phyloP scores from a whole-genome alignment of 2,329 filamentous ascomycete species.

The Nannizziopsis barbatae region DNA sequence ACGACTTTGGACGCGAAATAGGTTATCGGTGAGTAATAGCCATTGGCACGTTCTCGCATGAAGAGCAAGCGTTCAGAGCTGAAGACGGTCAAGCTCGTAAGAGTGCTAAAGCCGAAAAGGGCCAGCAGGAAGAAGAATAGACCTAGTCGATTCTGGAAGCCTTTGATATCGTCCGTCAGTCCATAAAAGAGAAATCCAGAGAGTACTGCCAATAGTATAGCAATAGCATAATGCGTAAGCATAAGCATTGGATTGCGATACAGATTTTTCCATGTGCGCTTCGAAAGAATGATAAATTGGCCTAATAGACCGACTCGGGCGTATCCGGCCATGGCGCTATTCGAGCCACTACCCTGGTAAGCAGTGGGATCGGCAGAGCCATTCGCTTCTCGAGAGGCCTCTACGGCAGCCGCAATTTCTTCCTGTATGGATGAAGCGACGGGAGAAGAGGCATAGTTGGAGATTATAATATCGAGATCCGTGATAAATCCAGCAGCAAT shows the following conservation, averaged over 20 bases:
- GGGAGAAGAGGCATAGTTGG: conserved; percentile 64
- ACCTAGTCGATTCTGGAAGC: conserved; percentile 93
- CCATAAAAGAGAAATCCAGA: conserved; percentile 95
- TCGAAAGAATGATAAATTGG: conserved; percentile 82
- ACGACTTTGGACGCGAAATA: conserved; percentile 95
- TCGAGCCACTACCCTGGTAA: conserved; percentile 30
- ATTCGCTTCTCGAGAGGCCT: conserved; percentile 56
- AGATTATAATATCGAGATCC: conserved; percentile 71
- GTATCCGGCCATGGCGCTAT: conserved; percentile 65
- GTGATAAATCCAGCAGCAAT: conserved; percentile 51
- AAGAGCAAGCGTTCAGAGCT: conserved; percentile 83
- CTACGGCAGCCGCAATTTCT: conserved; percentile 63
- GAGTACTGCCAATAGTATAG: conserved; percentile 85
- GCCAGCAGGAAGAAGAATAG: conserved; percentile 96
- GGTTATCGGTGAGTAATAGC: conserved; percentile 86
- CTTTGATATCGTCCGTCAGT: conserved; percentile 86
- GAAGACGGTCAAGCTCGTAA: conserved; percentile 90
- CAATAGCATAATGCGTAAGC: conserved; percentile 96
- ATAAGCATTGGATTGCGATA: conserved; percentile 97
- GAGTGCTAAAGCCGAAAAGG: conserved; percentile 89
- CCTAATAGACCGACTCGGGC: conserved; percentile 64
- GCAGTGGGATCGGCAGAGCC: conserved; percentile 50
- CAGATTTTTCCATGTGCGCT: conserved; percentile 89
- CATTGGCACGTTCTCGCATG: conserved; percentile 85
- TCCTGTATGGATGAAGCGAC: conserved; percentile 63